phyloP scores from a whole-genome alignment of 1,139 yeast genomes.

The Citeromyces siamensis region DNA sequence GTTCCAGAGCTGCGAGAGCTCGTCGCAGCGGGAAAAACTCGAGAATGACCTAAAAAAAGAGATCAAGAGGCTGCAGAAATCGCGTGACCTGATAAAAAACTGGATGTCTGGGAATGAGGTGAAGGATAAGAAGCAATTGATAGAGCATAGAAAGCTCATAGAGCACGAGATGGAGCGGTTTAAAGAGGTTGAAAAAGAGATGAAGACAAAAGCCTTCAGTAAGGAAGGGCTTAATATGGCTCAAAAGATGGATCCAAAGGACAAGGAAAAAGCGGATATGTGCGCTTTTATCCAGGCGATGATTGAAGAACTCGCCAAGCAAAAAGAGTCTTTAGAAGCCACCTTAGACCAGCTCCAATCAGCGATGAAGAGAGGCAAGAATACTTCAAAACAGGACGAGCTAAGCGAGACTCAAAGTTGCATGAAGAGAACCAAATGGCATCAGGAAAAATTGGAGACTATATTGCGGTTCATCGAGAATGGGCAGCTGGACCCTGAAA shows the following conservation, averaged over 20 bases:
- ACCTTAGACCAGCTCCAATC: slow-evolving; percentile 52
- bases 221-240: slow-evolving; percentile 82
- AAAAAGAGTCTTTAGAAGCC: slow-evolving; percentile 68
- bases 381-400: slow-evolving; percentile 37
- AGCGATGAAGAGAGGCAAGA: slow-evolving; percentile 42
- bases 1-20: slow-evolving; percentile 69
- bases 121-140: slow-evolving; percentile 71
- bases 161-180: slow-evolving; percentile 96
- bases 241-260: slow-evolving; percentile 63
- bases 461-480: slow-evolving; percentile 72
- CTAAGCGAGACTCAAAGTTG: slow-evolving; percentile 51
- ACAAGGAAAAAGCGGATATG: slow-evolving; percentile 68
- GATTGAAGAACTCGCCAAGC: slow-evolving; percentile 76
- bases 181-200: slow-evolving; percentile 86
- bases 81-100: slow-evolving; percentile 90
- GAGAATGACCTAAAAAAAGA: slow-evolving; percentile 93
- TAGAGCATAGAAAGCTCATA: slow-evolving; percentile 73
- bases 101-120: slow-evolving; percentile 93
- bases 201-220: slow-evolving; percentile 92
- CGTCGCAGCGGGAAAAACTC: slow-evolving; percentile 86
- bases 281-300: slow-evolving; percentile 59
- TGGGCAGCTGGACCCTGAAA: slow-evolving; percentile 73
- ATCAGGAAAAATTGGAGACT: slow-evolving; percentile 64
- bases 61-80: slow-evolving; percentile 87
- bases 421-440: slow-evolving; percentile 71